These are phyloP conservation scores for Aspergillus costaricaensis DNA, from an alignment of 2,329 filamentous ascomycete species.

Conservation along the genomic window DNA sequence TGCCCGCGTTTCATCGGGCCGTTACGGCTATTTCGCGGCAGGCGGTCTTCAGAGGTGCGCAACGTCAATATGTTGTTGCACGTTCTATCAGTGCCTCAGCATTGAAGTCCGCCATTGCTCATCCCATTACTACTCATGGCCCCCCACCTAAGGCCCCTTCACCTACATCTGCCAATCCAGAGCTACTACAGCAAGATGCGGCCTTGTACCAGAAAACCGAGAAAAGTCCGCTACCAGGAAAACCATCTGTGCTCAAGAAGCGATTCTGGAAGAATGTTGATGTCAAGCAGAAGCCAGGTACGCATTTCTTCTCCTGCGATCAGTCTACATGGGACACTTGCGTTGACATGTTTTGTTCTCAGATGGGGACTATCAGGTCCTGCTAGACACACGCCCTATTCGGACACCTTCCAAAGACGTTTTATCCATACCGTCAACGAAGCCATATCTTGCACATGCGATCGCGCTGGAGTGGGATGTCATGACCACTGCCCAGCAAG, in stretches of 20 bases:
- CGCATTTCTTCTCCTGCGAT: neutral
- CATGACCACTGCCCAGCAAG: slow-evolving; percentile 78
- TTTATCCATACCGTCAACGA: slow-evolving; percentile 70
- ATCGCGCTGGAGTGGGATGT: slow-evolving; percentile 94
- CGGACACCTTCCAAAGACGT: slow-evolving; percentile 73
- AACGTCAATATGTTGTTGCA: slow-evolving; percentile 19
- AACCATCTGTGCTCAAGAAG: slow-evolving; percentile 57
- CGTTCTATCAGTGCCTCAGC: slow-evolving; percentile 39
- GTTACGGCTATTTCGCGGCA: slow-evolving; percentile 22
- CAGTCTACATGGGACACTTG: neutral
- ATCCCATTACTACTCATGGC: slow-evolving; percentile 60
- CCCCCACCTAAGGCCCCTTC: slow-evolving; percentile 61
- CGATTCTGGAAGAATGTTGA: slow-evolving; percentile 87
- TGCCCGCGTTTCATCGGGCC: slow-evolving; percentile 27
- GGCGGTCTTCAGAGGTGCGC: slow-evolving; percentile 18
- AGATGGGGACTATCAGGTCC: slow-evolving; percentile 60
- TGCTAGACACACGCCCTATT: slow-evolving; percentile 77
- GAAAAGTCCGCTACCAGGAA: slow-evolving; percentile 31
- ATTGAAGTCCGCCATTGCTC: slow-evolving; percentile 53
- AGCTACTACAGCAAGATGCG: slow-evolving; percentile 47
- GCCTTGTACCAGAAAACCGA: slow-evolving; percentile 17
- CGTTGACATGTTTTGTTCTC: slow-evolving; percentile 7
- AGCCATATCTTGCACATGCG: slow-evolving; percentile 78
- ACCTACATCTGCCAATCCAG: slow-evolving; percentile 52
- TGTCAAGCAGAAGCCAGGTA: slow-evolving; percentile 68